A percentile compares a stretch with the other conserved stretches of the same genome.
Evolutionary conservation across 1,139 yeast species (phyloP).

Genomic region (Debaryomyces sp.): DNA sequence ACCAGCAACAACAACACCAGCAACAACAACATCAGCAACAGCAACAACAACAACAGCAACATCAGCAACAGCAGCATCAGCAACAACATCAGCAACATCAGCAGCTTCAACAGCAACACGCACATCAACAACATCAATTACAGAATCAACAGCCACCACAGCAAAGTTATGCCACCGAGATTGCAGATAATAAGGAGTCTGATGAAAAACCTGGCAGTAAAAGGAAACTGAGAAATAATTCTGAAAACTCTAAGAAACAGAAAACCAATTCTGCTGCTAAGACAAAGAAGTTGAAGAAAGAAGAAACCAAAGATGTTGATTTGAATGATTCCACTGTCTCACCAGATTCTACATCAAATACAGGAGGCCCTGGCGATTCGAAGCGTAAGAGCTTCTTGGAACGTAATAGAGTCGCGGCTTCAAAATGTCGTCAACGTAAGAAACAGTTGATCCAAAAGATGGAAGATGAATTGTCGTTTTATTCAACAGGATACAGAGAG

Average conservation of each 20-base stretch:
- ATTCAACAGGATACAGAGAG: slow-evolving; percentile 70
- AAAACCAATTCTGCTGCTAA: slow-evolving; percentile 3
- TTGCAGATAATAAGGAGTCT: slow-evolving; percentile 10
- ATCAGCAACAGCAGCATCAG: slow-evolving; percentile 29
- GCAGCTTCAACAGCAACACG: slow-evolving; percentile 7
- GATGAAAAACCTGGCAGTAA: slow-evolving; percentile 3
- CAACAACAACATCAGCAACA: slow-evolving; percentile 2
- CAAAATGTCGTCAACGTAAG: slow-evolving; percentile 93
- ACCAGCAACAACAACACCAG: slow-evolving; percentile 5
- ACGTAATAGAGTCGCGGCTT: slow-evolving; percentile 92
- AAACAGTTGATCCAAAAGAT: slow-evolving; percentile 84
- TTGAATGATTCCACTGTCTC: slow-evolving; percentile 10
- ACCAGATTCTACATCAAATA: not conserved
- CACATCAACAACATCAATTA: not conserved
- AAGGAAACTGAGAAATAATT: not conserved
- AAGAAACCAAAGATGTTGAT: slow-evolving; percentile 15
- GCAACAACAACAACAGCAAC: slow-evolving; percentile 20
- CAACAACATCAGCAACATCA: slow-evolving; percentile 6
- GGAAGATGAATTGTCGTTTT: slow-evolving; percentile 74
- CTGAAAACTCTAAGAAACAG: slow-evolving; percentile 9
- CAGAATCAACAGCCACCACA: slow-evolving; percentile 21
- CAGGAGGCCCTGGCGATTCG: slow-evolving; percentile 36
- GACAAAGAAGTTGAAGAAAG: slow-evolving; percentile 6
- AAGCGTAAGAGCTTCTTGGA: slow-evolving; percentile 84
- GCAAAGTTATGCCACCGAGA: slow-evolving; percentile 29